Evolutionary conservation across 352 stramenopile species (phyloP).

Genomic region (Pseudoperonospora humuli): DNA sequence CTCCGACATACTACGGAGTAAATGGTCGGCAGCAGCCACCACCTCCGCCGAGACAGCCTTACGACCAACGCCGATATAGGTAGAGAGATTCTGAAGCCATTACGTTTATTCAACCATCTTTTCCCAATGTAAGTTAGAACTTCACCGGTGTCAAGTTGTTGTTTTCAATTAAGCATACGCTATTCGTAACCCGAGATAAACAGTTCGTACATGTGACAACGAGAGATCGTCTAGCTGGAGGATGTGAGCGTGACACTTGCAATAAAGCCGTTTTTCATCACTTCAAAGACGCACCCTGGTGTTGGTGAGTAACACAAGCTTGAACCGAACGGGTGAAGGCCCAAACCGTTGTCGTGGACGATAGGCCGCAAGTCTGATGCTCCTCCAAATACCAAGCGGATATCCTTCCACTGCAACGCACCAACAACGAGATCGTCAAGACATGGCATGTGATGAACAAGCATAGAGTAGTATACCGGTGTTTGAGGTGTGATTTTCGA

Average conservation of each 20-base stretch:
- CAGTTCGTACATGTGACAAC: neutral
- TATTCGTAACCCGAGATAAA: neutral
- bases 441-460: neutral
- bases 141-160: neutral
- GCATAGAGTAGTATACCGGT: conserved; percentile 22
- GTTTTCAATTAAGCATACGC: neutral
- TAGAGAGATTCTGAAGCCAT: conserved; percentile 9
- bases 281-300: conserved; percentile 72
- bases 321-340: conserved; percentile 70
- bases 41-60: conserved; percentile 19
- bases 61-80: conserved; percentile 25
- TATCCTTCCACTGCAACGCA: conserved; percentile 50
- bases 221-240: conserved; percentile 5
- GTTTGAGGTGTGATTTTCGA: conserved; percentile 61
- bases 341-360: conserved; percentile 68
- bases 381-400: conserved; percentile 47
- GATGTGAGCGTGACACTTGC: conserved; percentile 58
- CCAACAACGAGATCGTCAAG: neutral
- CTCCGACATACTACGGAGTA: conserved; percentile 10
- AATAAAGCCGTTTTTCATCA: conserved; percentile 74
- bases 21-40: conserved; percentile 15
- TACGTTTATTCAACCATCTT: conserved; percentile 10
- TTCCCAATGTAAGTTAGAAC: conserved; percentile 29
- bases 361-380: conserved; percentile 51
- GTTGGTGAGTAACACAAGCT: conserved; percentile 69